These are phyloP conservation scores for Dionaea muscipula DNA, from an alignment of 179 eudicot species.

Conservation along the genomic window DNA sequence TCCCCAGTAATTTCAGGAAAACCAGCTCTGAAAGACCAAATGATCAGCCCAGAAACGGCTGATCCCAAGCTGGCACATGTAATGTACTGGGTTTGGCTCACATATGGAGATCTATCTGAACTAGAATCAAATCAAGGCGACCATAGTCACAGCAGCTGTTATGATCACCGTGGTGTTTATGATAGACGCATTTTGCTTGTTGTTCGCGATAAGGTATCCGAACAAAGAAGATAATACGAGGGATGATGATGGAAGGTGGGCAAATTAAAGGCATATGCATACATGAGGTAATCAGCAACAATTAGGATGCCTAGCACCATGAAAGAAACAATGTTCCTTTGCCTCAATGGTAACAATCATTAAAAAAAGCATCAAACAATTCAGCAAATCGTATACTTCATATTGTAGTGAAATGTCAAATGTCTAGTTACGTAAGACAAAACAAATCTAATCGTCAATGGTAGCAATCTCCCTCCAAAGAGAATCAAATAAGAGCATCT, in stretches of 20 bases:
- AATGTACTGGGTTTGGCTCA: constrained; percentile 42
- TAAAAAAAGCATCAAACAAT: no score
- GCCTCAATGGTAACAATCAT: no score
- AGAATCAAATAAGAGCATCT: no score
- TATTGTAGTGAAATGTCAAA: no score
- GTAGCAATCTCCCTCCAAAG: no score
- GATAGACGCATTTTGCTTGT: constrained; percentile 54
- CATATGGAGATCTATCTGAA: constrained; percentile 46
- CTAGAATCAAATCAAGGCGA: constrained; percentile 67
- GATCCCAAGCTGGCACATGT: constrained; percentile 66
- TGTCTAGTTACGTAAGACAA: no score
- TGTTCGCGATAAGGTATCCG: constrained; percentile 62
- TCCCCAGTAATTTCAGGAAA: constrained; percentile 50
- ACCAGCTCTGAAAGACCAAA: constrained; percentile 78
- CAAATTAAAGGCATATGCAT: constrained; percentile 87
- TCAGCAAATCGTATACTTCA: no score
- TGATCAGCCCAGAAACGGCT: constrained; percentile 72
- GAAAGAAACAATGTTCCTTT: constrained; percentile 37
- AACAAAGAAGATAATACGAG: constrained; percentile 63
- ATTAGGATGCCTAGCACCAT: constrained; percentile 53
- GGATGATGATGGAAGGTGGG: constrained; percentile 79
- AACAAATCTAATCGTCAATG: no score
- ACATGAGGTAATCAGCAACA: constrained; percentile 82
- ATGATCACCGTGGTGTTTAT: constrained; percentile 63
- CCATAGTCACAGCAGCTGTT: constrained; percentile 60